phyloP scores from a whole-genome alignment of 106 monocot species.

The Dendrobium nobile region DNA sequence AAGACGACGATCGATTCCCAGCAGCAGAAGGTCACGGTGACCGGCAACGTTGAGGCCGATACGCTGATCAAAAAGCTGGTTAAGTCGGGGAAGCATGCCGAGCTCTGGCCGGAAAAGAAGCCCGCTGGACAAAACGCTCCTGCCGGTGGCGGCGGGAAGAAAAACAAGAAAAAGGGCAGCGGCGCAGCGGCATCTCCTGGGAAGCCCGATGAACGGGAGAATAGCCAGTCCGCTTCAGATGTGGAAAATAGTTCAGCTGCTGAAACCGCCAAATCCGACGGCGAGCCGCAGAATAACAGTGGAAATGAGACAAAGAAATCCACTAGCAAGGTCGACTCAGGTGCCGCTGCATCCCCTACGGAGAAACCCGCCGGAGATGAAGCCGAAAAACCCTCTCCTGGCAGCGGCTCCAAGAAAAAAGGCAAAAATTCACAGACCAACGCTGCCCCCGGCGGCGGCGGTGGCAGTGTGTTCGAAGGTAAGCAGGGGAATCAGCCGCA shows the following conservation, averaged over 20 bases:
- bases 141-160: conserved; percentile 11
- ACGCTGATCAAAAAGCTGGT: conserved; percentile 66
- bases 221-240: not conserved
- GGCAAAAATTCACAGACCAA: not conserved
- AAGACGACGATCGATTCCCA: conserved; percentile 47
- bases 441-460: not conserved
- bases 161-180: conserved; percentile 19
- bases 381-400: not conserved
- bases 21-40: conserved; percentile 78
- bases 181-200: conserved; percentile 1
- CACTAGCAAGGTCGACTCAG: not conserved
- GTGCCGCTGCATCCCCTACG: not conserved
- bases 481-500: conserved; percentile 3
- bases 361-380: conserved; percentile 10
- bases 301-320: not conserved
- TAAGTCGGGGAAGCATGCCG: conserved; percentile 76
- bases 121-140: not conserved
- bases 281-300: not conserved
- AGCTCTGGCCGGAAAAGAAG: conserved; percentile 63
- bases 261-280: not conserved
- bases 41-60: conserved; percentile 61
- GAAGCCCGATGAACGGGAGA: conserved; percentile 14
- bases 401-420: conserved; percentile 8
- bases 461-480: not conserved
- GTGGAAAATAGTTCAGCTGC: not conserved